Conservation (phyloP, 495 filamentous ascomycete species). For the Hypomontagnella monticulosa region DNA sequence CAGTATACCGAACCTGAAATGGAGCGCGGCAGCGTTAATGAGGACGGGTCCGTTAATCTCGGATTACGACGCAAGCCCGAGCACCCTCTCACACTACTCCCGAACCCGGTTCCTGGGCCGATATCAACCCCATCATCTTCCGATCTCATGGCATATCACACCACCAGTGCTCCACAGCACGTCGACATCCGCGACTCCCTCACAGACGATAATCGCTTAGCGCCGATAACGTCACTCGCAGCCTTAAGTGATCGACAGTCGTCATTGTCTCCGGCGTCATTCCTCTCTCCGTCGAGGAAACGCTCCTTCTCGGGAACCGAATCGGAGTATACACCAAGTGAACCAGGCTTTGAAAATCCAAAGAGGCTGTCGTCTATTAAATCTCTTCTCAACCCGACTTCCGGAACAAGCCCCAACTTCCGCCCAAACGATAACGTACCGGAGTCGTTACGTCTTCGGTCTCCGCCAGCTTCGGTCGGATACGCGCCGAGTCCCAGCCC, state of each 20-base stretch:
- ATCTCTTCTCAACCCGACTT: slow-evolving; percentile 77
- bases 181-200: slow-evolving; percentile 55
- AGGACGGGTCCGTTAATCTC: slow-evolving; percentile 67
- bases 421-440: slow-evolving; percentile 35
- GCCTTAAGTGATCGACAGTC: slow-evolving; percentile 56
- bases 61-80: slow-evolving; percentile 63
- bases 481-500: slow-evolving; percentile 50
- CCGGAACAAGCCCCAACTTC: slow-evolving; percentile 31
- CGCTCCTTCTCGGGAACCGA: slow-evolving; percentile 70
- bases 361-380: slow-evolving; percentile 81
- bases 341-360: slow-evolving; percentile 47
- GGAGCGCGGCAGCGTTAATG: slow-evolving; percentile 60
- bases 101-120: slow-evolving; percentile 53
- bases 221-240: slow-evolving; percentile 59
- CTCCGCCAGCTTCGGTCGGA: slow-evolving; percentile 47
- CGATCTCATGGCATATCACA: slow-evolving; percentile 58
- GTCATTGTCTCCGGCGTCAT: slow-evolving; percentile 61
- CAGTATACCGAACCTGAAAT: slow-evolving; percentile 50
- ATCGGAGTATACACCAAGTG: slow-evolving; percentile 48
- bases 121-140: slow-evolving; percentile 51
- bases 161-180: slow-evolving; percentile 45
- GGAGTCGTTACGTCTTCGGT: slow-evolving; percentile 46
- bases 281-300: slow-evolving; percentile 67
- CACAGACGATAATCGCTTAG: slow-evolving; percentile 64
- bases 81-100: slow-evolving; percentile 54